Evolutionary conservation across 176 grass and related monocot genomes (phyloP), one percentile per base, ranked within the genome.

Genomic region (Aegilops umbellulata): DNA sequence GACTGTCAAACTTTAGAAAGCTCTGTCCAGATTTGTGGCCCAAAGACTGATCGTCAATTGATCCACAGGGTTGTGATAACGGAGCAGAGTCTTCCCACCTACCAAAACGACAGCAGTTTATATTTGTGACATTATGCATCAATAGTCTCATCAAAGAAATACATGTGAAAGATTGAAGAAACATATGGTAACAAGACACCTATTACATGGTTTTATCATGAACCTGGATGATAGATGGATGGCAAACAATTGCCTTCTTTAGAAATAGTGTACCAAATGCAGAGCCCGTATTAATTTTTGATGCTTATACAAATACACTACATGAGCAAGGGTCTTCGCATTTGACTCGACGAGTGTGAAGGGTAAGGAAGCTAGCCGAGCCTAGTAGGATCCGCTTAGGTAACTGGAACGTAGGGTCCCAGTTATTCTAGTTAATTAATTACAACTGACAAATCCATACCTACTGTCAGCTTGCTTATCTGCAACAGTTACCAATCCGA

Each of bases 1-100:
- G 79, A 46, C 15, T 66, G 16, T 79, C 44, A 83, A 87, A 57
- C 15, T 83, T 73, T 65, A 65, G 42, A 83, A 71, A 29, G 8
- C 10, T 42, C 58, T 32, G 20, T 38, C 64, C 4, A n/a, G 72
- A 87, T 73, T 68, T 29, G 22, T 42, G 27, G 65, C 17, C 13
- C 58, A 34, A 79, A 55, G 26, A 47, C 35, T 8, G 10, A 26
- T 2, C 8, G 19, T 19, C 65, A 78, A 83, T 46, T 49, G 55
- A 86, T 53, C 74, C 39, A 27, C 66, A 61, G 60, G 60, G 9
- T 36, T 10, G 27, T 42, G 60, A 20, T 20, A 31, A 20, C 8
- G 20, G 26, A 6, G 12, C 41, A 22, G 36, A 38, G 64, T 85
- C 9, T 10, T 51, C 24, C 22, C 30, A 77, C 73, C 83, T 85